Percentiles rank a stretch among this genome's conserved stretches.
phyloP scores from a whole-genome alignment of 805 yeast species.

The Candida silvicultrix region DNA sequence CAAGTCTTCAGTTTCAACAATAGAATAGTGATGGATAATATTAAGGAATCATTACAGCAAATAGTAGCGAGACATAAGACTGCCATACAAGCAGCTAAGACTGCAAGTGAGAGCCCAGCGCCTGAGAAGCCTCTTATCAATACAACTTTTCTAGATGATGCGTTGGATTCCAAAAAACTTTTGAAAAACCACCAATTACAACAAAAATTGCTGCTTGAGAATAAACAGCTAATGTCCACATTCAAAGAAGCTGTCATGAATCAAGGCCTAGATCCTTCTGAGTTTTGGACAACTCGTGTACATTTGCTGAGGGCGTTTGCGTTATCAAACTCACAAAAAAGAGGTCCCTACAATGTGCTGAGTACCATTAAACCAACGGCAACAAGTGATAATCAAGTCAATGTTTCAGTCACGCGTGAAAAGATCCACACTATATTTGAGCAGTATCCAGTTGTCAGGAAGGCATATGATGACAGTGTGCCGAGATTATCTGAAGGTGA shows the following conservation, averaged over 20 bases:
- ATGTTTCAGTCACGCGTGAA: conserved; percentile 86
- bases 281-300: conserved; percentile 83
- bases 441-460: conserved; percentile 86
- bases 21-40: conserved; percentile 69
- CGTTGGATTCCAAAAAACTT: conserved; percentile 51
- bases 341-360: conserved; percentile 90
- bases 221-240: conserved; percentile 60
- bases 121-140: conserved; percentile 26
- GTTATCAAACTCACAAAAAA: conserved; percentile 71
- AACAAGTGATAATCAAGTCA: conserved; percentile 86
- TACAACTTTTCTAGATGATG: conserved; percentile 33
- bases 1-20: conserved; percentile 59
- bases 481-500: conserved; percentile 87
- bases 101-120: conserved; percentile 15
- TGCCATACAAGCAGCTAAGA: conserved; percentile 19
- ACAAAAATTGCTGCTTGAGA: conserved; percentile 65
- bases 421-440: conserved; percentile 84
- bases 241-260: conserved; percentile 87
- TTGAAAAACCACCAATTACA: conserved; percentile 72
- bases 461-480: conserved; percentile 85
- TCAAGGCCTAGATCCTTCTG: conserved; percentile 66
- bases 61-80: conserved; percentile 57
- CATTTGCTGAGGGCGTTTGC: conserved; percentile 82
- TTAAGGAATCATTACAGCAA: conserved; percentile 61
- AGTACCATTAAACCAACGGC: conserved; percentile 94